Evolutionary conservation across 2,329 filamentous ascomycete genomes (phyloP).

Genomic region (Aureobasidium musti): DNA sequence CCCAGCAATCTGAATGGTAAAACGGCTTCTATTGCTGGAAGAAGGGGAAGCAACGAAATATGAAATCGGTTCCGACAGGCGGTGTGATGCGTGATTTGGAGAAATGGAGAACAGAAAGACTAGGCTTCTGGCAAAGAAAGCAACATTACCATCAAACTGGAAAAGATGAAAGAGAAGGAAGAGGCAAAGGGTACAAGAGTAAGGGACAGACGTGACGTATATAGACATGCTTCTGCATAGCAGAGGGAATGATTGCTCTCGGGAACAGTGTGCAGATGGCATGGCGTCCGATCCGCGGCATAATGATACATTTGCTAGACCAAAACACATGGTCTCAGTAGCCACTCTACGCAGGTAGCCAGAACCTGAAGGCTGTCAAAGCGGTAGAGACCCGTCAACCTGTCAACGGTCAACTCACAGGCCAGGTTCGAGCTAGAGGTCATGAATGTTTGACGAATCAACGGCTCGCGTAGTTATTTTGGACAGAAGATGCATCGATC

Average conservation of each 20-base stretch:
- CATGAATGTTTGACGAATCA: conserved; percentile 24
- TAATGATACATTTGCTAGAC: conserved; percentile 23
- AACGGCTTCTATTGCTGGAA: conserved; percentile 14
- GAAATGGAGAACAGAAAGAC: not conserved
- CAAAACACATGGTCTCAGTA: conserved; percentile 29
- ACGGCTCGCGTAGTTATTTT: conserved; percentile 28
- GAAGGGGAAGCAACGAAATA: conserved; percentile 7
- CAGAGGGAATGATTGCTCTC: conserved; percentile 21
- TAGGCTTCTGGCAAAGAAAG: conserved; percentile 1
- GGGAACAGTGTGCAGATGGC: conserved; percentile 22
- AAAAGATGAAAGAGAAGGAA: not conserved
- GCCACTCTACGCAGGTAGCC: conserved; percentile 25
- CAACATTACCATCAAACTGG: conserved; percentile 4
- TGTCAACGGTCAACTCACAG: conserved; percentile 29
- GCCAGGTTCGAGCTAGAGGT: conserved; percentile 14
- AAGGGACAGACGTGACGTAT: conserved; percentile 27
- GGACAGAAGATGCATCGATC: conserved; percentile 12
- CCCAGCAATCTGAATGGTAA: conserved; percentile 23
- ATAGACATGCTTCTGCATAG: conserved; percentile 24
- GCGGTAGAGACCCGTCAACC: conserved; percentile 26
- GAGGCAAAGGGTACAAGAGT: conserved; percentile 16
- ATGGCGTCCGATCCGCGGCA: conserved; percentile 21
- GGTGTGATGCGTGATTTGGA: not conserved
- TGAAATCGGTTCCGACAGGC: not conserved
- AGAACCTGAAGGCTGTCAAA: conserved; percentile 29